phyloP scores from a whole-genome alignment of 805 yeast species.

The Helenozyma baotianmanensis region DNA sequence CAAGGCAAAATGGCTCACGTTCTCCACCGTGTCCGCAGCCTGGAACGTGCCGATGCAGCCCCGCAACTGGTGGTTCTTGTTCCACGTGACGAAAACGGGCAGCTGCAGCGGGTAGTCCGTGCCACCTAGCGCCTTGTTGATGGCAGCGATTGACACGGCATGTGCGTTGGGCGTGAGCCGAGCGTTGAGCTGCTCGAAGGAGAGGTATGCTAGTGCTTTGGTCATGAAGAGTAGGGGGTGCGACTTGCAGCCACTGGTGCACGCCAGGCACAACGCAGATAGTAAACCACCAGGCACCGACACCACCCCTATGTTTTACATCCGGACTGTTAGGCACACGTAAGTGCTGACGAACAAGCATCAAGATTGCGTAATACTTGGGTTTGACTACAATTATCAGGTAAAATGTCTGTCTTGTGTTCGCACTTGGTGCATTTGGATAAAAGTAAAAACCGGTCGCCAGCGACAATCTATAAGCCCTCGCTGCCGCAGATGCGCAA shows the following conservation, averaged over 20 bases:
- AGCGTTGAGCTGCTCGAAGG: constrained; percentile 30
- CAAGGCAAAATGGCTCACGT: constrained; percentile 59
- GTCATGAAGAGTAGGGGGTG: constrained; percentile 22
- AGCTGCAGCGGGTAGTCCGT: constrained; percentile 10
- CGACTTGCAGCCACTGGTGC: no score
- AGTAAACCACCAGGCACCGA: no score
- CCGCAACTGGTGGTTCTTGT: constrained; percentile 49
- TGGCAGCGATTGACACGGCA: constrained; percentile 10
- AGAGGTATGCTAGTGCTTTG: constrained; percentile 32
- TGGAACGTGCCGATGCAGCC: constrained; percentile 95
- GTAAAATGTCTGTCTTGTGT: no score
- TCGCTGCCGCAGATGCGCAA: constrained; percentile 2
- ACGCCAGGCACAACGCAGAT: no score
- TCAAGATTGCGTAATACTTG: no score
- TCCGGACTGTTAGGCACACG: no score
- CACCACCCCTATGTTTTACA: no score
- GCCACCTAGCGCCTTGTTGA: constrained; percentile 2
- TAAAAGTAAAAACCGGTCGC: no score
- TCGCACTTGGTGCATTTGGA: no score
- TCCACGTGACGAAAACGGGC: constrained; percentile 91
- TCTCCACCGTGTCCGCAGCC: constrained; percentile 47
- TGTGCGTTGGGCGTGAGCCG: constrained; percentile 16
- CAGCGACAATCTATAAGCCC: no score
- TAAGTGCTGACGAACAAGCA: no score
- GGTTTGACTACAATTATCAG: no score